These are phyloP conservation scores for Herpotrichia juniperi DNA, from an alignment of 2,329 filamentous ascomycete species.

Conservation along the genomic window DNA sequence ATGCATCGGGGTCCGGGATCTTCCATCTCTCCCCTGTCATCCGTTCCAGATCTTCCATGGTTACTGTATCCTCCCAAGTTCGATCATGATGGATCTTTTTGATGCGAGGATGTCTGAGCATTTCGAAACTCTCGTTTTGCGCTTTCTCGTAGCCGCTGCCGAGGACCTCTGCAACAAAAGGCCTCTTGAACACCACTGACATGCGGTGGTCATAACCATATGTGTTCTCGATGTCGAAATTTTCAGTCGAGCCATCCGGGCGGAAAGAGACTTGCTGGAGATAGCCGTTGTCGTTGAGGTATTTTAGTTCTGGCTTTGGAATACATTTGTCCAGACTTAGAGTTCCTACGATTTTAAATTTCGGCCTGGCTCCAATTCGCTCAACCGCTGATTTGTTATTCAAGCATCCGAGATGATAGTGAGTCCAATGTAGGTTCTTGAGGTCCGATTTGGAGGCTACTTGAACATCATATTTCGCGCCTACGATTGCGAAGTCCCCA, in stretches of 20 bases:
- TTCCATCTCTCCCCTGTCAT: conserved; percentile 64
- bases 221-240: conserved; percentile 29
- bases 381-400: conserved; percentile 68
- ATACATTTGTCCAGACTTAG: conserved; percentile 55
- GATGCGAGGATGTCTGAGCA: conserved; percentile 76
- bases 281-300: conserved; percentile 50
- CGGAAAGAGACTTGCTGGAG: conserved; percentile 39
- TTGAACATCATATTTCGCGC: conserved; percentile 71
- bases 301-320: conserved; percentile 50
- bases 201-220: conserved; percentile 34
- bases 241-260: conserved; percentile 22
- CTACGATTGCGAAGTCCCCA: conserved; percentile 81
- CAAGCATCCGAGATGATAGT: conserved; percentile 80
- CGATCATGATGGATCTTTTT: conserved; percentile 80
- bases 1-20: conserved; percentile 27
- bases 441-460: conserved; percentile 64
- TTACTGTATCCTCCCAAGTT: conserved; percentile 69
- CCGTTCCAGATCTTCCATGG: conserved; percentile 72
- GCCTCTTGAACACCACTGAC: conserved; percentile 67
- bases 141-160: conserved; percentile 81
- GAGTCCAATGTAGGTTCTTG: conserved; percentile 71
- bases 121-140: conserved; percentile 72
- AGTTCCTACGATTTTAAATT: conserved; percentile 69
- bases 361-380: conserved; percentile 59
- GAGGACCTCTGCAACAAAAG: conserved; percentile 79